Percentiles rank a stretch among this genome's conserved stretches.
Conservation (phyloP, 1,284 basidiomycete genomes). For the Malassezia sp. region DNA sequence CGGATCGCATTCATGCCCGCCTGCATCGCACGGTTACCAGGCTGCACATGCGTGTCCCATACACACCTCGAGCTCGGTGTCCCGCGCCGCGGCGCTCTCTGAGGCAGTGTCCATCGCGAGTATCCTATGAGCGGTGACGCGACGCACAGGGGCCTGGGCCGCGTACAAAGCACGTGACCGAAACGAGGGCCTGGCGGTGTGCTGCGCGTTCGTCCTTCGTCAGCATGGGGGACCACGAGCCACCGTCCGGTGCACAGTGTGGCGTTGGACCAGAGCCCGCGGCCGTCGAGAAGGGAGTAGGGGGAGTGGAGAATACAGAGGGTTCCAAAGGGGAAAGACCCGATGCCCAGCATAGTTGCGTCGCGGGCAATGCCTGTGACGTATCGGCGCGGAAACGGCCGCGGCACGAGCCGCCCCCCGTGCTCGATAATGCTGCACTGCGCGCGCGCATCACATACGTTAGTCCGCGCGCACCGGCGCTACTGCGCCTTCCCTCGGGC, state of each 20-base stretch:
- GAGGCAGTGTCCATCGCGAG: too few species aligned
- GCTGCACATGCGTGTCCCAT: neutral
- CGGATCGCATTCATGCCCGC: constrained; percentile 21
- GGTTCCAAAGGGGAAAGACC: too few species aligned
- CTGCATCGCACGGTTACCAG: constrained; percentile 26
- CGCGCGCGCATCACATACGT: constrained; percentile 26
- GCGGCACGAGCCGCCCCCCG: neutral
- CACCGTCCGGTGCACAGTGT: too few species aligned
- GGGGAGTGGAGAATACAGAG: too few species aligned
- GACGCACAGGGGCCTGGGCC: too few species aligned
- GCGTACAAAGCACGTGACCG: too few species aligned
- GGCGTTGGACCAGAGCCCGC: neutral
- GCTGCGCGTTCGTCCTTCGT: too few species aligned
- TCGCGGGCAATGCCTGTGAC: too few species aligned
- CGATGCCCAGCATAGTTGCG: neutral
- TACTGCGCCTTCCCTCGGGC: constrained; percentile 35
- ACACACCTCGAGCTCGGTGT: constrained; percentile 12
- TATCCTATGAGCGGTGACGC: too few species aligned
- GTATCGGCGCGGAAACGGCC: neutral
- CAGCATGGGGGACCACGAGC: too few species aligned
- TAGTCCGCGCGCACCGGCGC: constrained; percentile 19
- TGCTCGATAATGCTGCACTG: constrained; percentile 16
- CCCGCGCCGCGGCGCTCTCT: neutral
- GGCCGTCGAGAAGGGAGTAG: neutral
- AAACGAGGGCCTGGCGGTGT: too few species aligned